phyloP scores from a whole-genome alignment of 2,329 filamentous ascomycete genomes.

The Fusarium ramigenum region DNA sequence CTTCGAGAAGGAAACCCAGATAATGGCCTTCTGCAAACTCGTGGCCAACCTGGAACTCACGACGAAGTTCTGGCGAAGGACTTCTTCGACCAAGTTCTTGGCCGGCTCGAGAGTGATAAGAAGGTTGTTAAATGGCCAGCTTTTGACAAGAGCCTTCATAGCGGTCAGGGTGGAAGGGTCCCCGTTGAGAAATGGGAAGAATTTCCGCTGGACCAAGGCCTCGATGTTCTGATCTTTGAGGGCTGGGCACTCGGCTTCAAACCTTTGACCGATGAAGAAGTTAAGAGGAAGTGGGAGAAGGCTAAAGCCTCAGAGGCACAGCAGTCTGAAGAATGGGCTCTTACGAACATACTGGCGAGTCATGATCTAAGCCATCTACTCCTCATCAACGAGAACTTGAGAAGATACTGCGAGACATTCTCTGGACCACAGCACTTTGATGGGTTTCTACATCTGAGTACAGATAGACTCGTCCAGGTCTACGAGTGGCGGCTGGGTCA shows the following conservation, averaged over 20 bases:
- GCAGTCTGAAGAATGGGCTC: slow-evolving; percentile 4
- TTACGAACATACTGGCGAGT: slow-evolving; percentile 21
- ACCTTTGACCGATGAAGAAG: slow-evolving; percentile 13
- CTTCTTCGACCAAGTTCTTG: slow-evolving; percentile 22
- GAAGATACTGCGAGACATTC: slow-evolving; percentile 27
- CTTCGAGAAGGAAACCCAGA: slow-evolving; percentile 29
- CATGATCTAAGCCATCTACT: slow-evolving; percentile 30
- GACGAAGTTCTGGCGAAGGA: slow-evolving; percentile 21
- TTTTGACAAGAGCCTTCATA: slow-evolving; percentile 39
- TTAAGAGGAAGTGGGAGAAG: slow-evolving; percentile 31
- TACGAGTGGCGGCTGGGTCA: slow-evolving; percentile 38
- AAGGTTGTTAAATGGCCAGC: slow-evolving; percentile 30
- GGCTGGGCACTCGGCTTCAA: slow-evolving; percentile 41
- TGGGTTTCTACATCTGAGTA: slow-evolving; percentile 37
- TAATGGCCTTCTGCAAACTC: slow-evolving; percentile 29
- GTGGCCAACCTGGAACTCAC: slow-evolving; percentile 39
- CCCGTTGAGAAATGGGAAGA: slow-evolving; percentile 29
- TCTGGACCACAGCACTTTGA: slow-evolving; percentile 34
- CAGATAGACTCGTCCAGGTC: slow-evolving; percentile 33
- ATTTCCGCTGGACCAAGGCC: slow-evolving; percentile 3
- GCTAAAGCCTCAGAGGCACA: slow-evolving; percentile 1
- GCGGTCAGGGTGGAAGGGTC: slow-evolving; percentile 33
- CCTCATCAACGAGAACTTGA: slow-evolving; percentile 39
- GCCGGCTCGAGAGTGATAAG: neutral
- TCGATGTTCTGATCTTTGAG: slow-evolving; percentile 41